Conservation (phyloP, 495 filamentous ascomycete genomes). For the Penicillium antarcticum region DNA sequence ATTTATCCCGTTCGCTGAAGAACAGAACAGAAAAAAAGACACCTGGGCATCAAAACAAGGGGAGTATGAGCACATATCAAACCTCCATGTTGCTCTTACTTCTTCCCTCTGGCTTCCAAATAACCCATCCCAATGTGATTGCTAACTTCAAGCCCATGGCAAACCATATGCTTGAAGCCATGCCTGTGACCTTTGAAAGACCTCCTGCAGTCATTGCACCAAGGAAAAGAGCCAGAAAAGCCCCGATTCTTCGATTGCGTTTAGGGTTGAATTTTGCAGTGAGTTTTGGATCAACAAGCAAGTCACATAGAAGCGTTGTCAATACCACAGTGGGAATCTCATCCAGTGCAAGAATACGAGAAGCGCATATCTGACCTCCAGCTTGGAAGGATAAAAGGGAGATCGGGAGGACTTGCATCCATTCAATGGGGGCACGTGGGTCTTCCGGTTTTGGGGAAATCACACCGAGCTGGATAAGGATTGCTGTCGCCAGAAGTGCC, state of each 20-base stretch:
- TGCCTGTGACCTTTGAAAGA: slow-evolving; percentile 23
- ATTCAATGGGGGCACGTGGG: slow-evolving; percentile 30
- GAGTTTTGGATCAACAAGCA: slow-evolving; percentile 38
- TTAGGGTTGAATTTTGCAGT: slow-evolving; percentile 22
- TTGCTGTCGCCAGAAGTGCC: slow-evolving; percentile 50
- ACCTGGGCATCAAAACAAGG: too few relatives aligned
- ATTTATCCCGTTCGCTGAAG: background rate
- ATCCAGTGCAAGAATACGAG: slow-evolving; percentile 55
- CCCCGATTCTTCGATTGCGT: slow-evolving; percentile 30
- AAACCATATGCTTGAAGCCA: slow-evolving; percentile 37
- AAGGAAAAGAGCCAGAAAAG: slow-evolving; percentile 32
- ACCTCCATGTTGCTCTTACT: slow-evolving; percentile 9
- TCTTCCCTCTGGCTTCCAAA: slow-evolving; percentile 24
- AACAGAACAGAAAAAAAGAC: background rate
- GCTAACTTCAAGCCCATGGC: slow-evolving; percentile 32
- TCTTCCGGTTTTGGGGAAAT: slow-evolving; percentile 35
- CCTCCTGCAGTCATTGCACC: slow-evolving; percentile 40
- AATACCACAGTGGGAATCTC: slow-evolving; percentile 72
- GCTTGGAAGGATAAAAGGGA: slow-evolving; percentile 66
- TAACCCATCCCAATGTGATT: slow-evolving; percentile 29
- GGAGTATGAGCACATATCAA: background rate
- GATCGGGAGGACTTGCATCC: slow-evolving; percentile 43
- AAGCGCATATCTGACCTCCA: slow-evolving; percentile 63
- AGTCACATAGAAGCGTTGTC: slow-evolving; percentile 63
- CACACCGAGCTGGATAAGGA: slow-evolving; percentile 45